Percentiles rank a stretch among this genome's conserved stretches.
Conservation (phyloP, 2,329 filamentous ascomycete genomes). For the Dryadomyces sulphureus region DNA sequence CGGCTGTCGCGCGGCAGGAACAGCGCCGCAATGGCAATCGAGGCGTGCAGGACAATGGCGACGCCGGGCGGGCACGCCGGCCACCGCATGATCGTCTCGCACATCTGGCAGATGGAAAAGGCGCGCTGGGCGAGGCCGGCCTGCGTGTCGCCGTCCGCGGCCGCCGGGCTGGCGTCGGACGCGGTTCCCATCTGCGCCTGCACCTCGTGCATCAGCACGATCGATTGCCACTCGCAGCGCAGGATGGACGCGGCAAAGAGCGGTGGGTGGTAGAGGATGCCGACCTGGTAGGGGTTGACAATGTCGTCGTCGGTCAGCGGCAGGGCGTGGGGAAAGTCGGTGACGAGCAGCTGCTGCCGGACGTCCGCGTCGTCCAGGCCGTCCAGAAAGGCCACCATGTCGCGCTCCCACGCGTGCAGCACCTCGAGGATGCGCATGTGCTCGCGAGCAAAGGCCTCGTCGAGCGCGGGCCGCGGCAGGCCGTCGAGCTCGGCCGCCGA, state of each 20-base stretch:
- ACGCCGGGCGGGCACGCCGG: slow-evolving; percentile 55
- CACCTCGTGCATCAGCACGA: slow-evolving; percentile 67
- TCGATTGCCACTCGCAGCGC: slow-evolving; percentile 61
- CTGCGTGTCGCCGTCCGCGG: slow-evolving; percentile 27
- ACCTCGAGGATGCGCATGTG: slow-evolving; percentile 36
- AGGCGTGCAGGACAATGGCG: slow-evolving; percentile 59
- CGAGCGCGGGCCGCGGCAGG: slow-evolving; percentile 35
- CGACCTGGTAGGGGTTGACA: slow-evolving; percentile 56
- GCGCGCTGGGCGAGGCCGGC: slow-evolving; percentile 34
- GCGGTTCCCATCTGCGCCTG: slow-evolving; percentile 42
- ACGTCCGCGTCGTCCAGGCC: neutral
- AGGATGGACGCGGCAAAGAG: slow-evolving; percentile 63
- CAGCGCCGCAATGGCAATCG: slow-evolving; percentile 59
- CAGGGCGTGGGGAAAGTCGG: slow-evolving; percentile 41
- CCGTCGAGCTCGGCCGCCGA: neutral
- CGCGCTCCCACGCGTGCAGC: slow-evolving; percentile 32
- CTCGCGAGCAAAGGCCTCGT: slow-evolving; percentile 49
- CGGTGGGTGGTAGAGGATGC: slow-evolving; percentile 53
- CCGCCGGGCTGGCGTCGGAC: slow-evolving; percentile 10
- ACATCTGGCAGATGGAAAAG: slow-evolving; percentile 59
- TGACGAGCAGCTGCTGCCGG: slow-evolving; percentile 30
- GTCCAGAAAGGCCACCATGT: slow-evolving; percentile 18
- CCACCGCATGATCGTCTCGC: slow-evolving; percentile 63
- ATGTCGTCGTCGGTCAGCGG: slow-evolving; percentile 47
- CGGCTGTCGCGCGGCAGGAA: slow-evolving; percentile 64